Evolutionary conservation across 495 filamentous ascomycete species (phyloP), one percentile per base, ranked within the genome.

Genomic region (Penicillium psychrofluorescens): DNA sequence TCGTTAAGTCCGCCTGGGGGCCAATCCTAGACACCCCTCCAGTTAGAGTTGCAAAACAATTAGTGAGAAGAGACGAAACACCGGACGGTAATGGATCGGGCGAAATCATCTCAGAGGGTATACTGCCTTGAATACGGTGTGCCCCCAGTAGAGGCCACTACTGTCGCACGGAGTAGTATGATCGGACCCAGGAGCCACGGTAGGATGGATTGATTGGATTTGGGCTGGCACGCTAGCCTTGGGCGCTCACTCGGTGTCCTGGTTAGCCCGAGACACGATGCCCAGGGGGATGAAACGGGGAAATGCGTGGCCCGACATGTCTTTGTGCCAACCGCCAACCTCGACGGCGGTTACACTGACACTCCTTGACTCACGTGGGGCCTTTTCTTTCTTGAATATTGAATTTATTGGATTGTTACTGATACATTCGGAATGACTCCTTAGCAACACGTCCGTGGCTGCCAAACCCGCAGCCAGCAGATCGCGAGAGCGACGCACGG

Each of bases 221-320:
- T 47, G 35, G 51, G 38, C 53, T 34, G 41, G 43, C 40, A 36
- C 6, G 16, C 29, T 31, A 42, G 41, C 40, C 33, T n/a, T n/a
- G 35, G 41, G 44, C 48, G 32, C 48, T 51, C 48, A 30, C 22
- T 41, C 36, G 22, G 22, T 34, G 38, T 49, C 49, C 49, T 44
- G 38, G 51, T 49, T 53, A 46, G 53, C 34, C 53, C 39, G 38
- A 50, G 43, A 50, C 48, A 33, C 11, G 48, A 45, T 12, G 12
- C 32, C 15, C 27, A 22, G 22, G 12, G 28, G 39, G 45, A 42
- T 50, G 42, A 50, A 50, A 50, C 37, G 41, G 37, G 44, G 13
- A 35, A 47, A 33, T 47, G 32, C 41, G 47, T 33, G 37, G n/a
- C 16, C 16, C 13, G 14, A 8, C 40, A 41, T n/a, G 4, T 30